phyloP scores from a whole-genome alignment of 257 asterid genomes.

The Salvia rosmarinus region DNA sequence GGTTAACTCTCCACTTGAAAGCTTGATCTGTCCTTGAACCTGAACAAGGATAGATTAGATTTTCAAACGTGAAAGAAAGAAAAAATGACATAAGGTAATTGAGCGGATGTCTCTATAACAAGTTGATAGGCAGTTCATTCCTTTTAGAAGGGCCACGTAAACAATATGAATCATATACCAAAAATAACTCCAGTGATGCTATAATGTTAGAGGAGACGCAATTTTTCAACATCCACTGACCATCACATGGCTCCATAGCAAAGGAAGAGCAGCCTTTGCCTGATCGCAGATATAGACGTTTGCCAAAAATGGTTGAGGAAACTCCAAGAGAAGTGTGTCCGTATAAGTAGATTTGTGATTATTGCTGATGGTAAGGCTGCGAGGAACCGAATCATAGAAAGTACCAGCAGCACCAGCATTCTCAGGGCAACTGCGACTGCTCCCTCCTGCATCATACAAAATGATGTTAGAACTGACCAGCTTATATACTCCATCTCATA shows the following conservation, averaged over 20 bases:
- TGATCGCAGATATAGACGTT: conserved; percentile 73
- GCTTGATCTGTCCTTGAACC: conserved; percentile 98
- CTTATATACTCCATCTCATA: conserved; percentile 26
- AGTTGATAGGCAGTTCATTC: conserved; percentile 11
- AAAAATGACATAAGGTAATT: not conserved
- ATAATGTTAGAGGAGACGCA: not conserved
- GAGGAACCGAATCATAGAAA: conserved; percentile 82
- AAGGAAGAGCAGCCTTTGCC: conserved; percentile 93
- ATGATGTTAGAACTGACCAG: conserved; percentile 33
- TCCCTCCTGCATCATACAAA: conserved; percentile 71
- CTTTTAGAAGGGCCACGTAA: conserved; percentile 4
- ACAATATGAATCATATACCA: conserved; percentile 1
- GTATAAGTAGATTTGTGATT: conserved; percentile 75
- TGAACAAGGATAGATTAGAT: conserved; percentile 41
- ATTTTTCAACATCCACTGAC: conserved; percentile 41
- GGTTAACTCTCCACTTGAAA: conserved; percentile 70
- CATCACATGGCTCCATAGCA: conserved; percentile 99
- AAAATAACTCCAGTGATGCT: conserved; percentile 1
- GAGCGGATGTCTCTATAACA: conserved; percentile 1
- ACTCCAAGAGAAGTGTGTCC: conserved; percentile 90
- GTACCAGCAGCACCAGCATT: conserved; percentile 99
- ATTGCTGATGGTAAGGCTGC: conserved; percentile 86
- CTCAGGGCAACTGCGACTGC: conserved; percentile 85
- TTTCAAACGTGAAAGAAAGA: conserved; percentile 4
- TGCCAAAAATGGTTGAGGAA: conserved; percentile 88